These are phyloP conservation scores for Boletellus sp. DNA, from an alignment of 1,284 basidiomycete genomes.

Conservation along the genomic window DNA sequence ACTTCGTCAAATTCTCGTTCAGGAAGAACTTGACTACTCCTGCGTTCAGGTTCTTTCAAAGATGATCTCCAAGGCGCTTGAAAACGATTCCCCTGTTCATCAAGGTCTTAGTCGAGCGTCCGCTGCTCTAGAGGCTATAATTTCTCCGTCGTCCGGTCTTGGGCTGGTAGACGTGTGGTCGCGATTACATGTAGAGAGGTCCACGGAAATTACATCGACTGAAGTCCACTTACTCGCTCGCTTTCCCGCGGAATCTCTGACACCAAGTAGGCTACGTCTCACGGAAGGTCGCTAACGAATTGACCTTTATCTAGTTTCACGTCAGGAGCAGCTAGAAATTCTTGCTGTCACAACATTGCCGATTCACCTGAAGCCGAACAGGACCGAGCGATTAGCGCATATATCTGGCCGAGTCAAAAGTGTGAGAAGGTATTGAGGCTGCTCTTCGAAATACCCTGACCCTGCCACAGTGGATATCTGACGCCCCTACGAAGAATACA, in stretches of 20 bases:
- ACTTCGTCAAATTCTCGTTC: conserved; percentile 31
- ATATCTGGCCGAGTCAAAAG: conserved; percentile 22
- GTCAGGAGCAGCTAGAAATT: conserved; percentile 24
- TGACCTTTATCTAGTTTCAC: conserved; percentile 16
- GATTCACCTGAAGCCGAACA: conserved; percentile 6
- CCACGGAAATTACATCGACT: conserved; percentile 12
- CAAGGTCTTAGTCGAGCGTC: conserved; percentile 29
- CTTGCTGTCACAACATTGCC: conserved; percentile 28
- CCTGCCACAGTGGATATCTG: conserved; percentile 17
- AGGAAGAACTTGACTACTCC: conserved; percentile 46
- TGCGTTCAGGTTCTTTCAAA: conserved; percentile 40
- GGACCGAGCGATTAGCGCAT: conserved; percentile 8
- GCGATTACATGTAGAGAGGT: conserved; percentile 31
- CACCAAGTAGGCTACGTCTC: conserved; percentile 12
- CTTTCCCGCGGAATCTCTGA: conserved; percentile 1
- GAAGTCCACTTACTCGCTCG: conserved; percentile 21
- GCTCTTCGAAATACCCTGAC: conserved; percentile 6
- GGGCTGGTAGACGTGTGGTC: conserved; percentile 58
- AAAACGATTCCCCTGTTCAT: conserved; percentile 35
- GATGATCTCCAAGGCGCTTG: conserved; percentile 41
- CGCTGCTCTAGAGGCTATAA: conserved; percentile 35
- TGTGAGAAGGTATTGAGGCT: conserved; percentile 12
- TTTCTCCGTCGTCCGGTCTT: conserved; percentile 53
- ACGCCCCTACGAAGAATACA: conserved; percentile 1
- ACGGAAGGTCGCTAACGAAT: neutral